phyloP scores from a whole-genome alignment of 2,329 filamentous ascomycete species.

The Fusarium foetens region DNA sequence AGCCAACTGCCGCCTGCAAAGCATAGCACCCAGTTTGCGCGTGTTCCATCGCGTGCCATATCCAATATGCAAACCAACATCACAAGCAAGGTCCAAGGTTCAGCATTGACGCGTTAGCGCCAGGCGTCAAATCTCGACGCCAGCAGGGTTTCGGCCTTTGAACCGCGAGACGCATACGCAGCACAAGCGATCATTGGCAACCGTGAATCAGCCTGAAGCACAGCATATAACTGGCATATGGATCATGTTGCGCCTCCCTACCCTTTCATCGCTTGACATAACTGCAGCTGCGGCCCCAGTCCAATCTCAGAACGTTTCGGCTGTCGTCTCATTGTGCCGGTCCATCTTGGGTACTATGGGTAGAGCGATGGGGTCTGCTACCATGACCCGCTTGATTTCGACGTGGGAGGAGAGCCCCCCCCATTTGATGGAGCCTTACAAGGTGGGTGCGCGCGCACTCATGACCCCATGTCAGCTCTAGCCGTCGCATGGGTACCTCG shows the following conservation, averaged over 20 bases:
- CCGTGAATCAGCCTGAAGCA: slow-evolving; percentile 36
- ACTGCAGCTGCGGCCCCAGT: slow-evolving; percentile 41
- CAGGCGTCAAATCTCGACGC: slow-evolving; percentile 5
- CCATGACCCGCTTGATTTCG: slow-evolving; percentile 37
- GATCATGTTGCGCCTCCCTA: slow-evolving; percentile 32
- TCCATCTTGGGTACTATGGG: slow-evolving; percentile 42
- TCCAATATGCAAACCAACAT: background rate
- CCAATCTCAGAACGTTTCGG: slow-evolving; percentile 39
- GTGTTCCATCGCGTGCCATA: background rate
- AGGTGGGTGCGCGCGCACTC: slow-evolving; percentile 33
- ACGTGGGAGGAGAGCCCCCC: slow-evolving; percentile 33
- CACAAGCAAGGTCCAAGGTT: background rate
- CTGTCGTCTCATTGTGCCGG: slow-evolving; percentile 44
- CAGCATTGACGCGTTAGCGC: background rate
- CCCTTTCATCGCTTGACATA: slow-evolving; percentile 36
- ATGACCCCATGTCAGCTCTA: slow-evolving; percentile 33
- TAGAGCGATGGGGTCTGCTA: slow-evolving; percentile 35
- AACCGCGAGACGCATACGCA: slow-evolving; percentile 30
- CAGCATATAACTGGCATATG: slow-evolving; percentile 39
- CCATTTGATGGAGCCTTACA: slow-evolving; percentile 36
- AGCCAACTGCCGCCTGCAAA: slow-evolving; percentile 29
- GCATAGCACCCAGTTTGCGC: slow-evolving; percentile 16
- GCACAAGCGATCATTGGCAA: slow-evolving; percentile 28
- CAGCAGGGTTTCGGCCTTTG: slow-evolving; percentile 15
- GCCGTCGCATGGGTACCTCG: slow-evolving; percentile 39